These are phyloP conservation scores for Saccharomyces pastorianus DNA, from an alignment of 1,139 yeast genomes.

Conservation along the genomic window DNA sequence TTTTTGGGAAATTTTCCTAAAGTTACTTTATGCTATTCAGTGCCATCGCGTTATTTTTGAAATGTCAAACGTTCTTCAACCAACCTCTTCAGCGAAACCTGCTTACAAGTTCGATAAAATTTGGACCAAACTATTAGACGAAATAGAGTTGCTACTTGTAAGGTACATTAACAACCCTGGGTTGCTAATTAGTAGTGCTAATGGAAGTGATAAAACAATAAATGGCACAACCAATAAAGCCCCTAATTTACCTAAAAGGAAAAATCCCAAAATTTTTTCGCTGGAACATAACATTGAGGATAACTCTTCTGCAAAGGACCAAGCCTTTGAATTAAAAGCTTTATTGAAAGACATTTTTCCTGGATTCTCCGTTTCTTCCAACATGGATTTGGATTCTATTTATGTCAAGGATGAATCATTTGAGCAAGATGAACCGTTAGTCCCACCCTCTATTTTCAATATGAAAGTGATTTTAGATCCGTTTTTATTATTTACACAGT, in stretches of 20 bases:
- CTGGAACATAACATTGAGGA: conserved; percentile 28
- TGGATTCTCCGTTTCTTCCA: conserved; percentile 41
- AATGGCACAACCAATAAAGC: conserved; percentile 6
- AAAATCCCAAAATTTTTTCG: conserved; percentile 36
- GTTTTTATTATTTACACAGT: conserved; percentile 42
- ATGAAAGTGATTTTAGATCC: conserved; percentile 63
- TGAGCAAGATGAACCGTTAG: conserved; percentile 59
- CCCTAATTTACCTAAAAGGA: conserved; percentile 11
- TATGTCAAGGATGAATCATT: conserved; percentile 53
- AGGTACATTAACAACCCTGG: conserved; percentile 20
- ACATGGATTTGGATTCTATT: conserved; percentile 36
- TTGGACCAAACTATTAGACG: conserved; percentile 53
- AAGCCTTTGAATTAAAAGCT: conserved; percentile 39
- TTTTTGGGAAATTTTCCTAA: conserved; percentile 59
- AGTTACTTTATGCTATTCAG: conserved; percentile 57
- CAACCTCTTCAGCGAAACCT: conserved; percentile 19
- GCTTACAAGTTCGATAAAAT: conserved; percentile 43
- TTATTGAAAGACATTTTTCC: conserved; percentile 55
- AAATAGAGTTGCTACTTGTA: conserved; percentile 41
- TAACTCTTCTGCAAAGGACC: conserved; percentile 28
- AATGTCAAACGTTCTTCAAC: conserved; percentile 36
- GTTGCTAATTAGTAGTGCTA: conserved; percentile 2
- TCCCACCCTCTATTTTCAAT: conserved; percentile 70
- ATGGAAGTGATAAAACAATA: conserved; percentile 3
- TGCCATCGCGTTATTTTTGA: conserved; percentile 60